phyloP scores from a whole-genome alignment of 192 early-diverging fungal species.

The Entomortierella parvispora region DNA sequence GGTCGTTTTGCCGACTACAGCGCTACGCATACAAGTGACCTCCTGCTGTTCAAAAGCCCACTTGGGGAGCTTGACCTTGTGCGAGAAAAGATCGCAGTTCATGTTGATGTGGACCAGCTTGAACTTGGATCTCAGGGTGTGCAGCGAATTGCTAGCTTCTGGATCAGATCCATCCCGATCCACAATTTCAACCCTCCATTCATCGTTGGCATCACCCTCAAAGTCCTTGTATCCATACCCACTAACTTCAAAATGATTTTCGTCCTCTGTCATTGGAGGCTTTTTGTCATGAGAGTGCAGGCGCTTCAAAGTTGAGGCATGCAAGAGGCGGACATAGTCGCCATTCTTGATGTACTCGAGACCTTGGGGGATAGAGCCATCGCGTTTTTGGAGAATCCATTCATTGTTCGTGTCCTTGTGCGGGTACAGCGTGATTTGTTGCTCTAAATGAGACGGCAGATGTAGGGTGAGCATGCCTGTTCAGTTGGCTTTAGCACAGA shows the following conservation, averaged over 20 bases:
- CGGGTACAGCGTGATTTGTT: slow-evolving; percentile 58
- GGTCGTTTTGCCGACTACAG: slow-evolving; percentile 69
- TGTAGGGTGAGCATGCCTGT: too few species aligned
- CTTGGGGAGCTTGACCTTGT: slow-evolving; percentile 83
- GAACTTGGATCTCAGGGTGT: slow-evolving; percentile 75
- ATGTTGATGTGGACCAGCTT: slow-evolving; percentile 77
- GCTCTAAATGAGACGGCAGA: too few species aligned
- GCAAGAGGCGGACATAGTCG: slow-evolving; percentile 81
- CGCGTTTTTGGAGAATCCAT: slow-evolving; percentile 68
- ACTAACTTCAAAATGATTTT: slow-evolving; percentile 81
- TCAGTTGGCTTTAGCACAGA: too few species aligned
- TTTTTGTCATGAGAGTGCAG: slow-evolving; percentile 81
- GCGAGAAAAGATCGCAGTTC: slow-evolving; percentile 86
- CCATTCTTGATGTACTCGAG: slow-evolving; percentile 71
- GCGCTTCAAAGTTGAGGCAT: slow-evolving; percentile 66
- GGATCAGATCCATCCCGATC: slow-evolving; percentile 61
- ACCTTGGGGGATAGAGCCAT: slow-evolving; percentile 38
- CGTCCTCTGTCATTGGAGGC: slow-evolving; percentile 72
- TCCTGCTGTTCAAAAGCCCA: slow-evolving; percentile 96
- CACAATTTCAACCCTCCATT: slow-evolving; percentile 87
- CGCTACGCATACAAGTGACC: slow-evolving; percentile 91
- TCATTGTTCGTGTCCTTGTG: slow-evolving; percentile 89
- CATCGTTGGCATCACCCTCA: slow-evolving; percentile 91
- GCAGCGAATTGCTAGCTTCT: slow-evolving; percentile 62
- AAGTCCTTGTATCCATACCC: slow-evolving; percentile 78